Evolutionary conservation across 345 rosid genomes (phyloP).

Genomic region (Eucalyptus cloeziana): DNA sequence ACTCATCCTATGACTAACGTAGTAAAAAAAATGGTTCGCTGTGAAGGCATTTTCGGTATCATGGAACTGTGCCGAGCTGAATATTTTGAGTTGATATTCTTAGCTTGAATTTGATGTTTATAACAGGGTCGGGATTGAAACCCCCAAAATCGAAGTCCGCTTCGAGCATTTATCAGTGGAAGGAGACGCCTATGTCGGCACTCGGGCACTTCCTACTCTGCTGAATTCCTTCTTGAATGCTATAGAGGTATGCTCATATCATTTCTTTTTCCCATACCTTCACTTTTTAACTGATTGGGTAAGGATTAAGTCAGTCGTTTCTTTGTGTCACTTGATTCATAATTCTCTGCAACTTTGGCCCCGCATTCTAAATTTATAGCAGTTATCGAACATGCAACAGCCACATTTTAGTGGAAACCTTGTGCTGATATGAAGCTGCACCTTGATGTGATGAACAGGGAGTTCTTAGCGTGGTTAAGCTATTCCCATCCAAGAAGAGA

Average conservation of each 20-base stretch:
- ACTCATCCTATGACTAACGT: background rate
- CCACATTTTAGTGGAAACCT: background rate
- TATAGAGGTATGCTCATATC: conserved; percentile 15
- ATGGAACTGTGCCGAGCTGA: background rate
- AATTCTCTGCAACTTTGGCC: background rate
- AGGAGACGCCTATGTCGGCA: conserved; percentile 51
- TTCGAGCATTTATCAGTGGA: conserved; percentile 27
- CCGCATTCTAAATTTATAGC: background rate
- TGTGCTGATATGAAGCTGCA: background rate
- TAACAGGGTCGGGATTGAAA: conserved; percentile 38
- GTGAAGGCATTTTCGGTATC: background rate
- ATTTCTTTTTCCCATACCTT: background rate
- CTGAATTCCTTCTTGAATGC: conserved; percentile 22
- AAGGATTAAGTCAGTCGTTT: background rate
- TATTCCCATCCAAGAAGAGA: conserved; percentile 35
- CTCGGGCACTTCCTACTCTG: conserved; percentile 44
- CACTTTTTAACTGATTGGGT: background rate
- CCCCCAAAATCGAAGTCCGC: conserved; percentile 40
- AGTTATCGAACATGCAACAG: background rate
- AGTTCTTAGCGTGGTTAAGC: conserved; percentile 15
- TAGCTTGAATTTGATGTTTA: background rate
- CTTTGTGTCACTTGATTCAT: background rate
- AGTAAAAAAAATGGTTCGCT: background rate
- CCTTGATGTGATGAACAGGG: conserved; percentile 10
- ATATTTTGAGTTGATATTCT: background rate